Evolutionary conservation across 495 filamentous ascomycete genomes (phyloP).

Genomic region (Hypoxylon subgilvum): DNA sequence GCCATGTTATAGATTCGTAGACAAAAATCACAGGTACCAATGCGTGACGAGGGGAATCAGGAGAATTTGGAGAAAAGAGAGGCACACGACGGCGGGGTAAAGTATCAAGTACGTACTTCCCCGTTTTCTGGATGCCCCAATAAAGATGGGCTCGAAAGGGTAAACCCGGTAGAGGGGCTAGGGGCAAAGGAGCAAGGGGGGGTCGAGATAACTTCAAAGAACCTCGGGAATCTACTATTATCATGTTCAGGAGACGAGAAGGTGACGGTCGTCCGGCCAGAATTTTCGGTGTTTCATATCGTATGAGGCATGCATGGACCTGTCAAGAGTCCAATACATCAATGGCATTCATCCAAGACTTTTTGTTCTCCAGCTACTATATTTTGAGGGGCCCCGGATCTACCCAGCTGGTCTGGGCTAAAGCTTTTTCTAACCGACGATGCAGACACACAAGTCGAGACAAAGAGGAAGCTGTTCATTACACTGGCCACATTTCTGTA

Average conservation of each 20-base stretch:
- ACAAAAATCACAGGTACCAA: too few species aligned
- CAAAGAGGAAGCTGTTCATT: not conserved
- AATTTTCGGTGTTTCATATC: not conserved
- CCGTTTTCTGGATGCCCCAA: constrained; percentile 12
- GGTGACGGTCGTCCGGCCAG: not conserved
- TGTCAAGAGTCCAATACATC: not conserved
- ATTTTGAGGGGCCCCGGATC: constrained; percentile 5
- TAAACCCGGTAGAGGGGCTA: constrained; percentile 25
- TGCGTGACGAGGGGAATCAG: constrained; percentile 28
- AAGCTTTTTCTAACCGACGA: not conserved
- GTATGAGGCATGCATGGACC: too few species aligned
- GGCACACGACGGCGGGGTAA: constrained; percentile 21
- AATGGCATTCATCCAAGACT: too few species aligned
- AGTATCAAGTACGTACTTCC: constrained; percentile 9
- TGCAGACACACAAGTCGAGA: not conserved
- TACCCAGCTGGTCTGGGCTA: not conserved
- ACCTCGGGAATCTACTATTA: constrained; percentile 28
- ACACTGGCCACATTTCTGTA: too few species aligned
- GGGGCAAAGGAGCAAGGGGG: not conserved
- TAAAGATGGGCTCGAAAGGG: constrained; percentile 11
- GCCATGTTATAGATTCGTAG: not conserved
- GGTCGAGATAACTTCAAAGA: constrained; percentile 19
- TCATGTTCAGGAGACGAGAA: constrained; percentile 15
- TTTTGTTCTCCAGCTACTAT: too few species aligned
- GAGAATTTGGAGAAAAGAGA: constrained; percentile 32